Conservation (phyloP, 495 filamentous ascomycete species). For the Penicillium argentinense region DNA sequence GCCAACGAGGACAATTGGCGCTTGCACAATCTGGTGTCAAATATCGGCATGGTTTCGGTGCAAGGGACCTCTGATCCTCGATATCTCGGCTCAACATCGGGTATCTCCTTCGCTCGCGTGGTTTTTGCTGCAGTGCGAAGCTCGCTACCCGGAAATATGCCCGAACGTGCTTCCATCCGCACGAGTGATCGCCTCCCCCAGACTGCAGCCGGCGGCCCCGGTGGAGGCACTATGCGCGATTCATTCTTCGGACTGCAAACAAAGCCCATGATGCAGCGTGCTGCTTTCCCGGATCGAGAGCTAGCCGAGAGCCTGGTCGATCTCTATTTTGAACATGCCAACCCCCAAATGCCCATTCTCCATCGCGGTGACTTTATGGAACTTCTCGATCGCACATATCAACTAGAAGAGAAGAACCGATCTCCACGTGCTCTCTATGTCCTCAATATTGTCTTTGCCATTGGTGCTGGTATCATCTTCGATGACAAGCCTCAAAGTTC, state of each 20-base stretch:
- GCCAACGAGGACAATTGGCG: slow-evolving; percentile 59
- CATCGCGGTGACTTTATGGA: slow-evolving; percentile 85
- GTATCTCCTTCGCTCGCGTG: slow-evolving; percentile 91
- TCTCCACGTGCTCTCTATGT: slow-evolving; percentile 85
- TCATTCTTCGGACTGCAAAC: slow-evolving; percentile 94
- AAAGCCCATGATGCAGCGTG: slow-evolving; percentile 80
- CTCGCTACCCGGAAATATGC: slow-evolving; percentile 57
- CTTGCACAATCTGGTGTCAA: slow-evolving; percentile 71
- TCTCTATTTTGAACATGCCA: slow-evolving; percentile 93
- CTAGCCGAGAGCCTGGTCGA: slow-evolving; percentile 70
- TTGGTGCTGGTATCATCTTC: slow-evolving; percentile 90
- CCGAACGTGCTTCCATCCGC: slow-evolving; percentile 58
- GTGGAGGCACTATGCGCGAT: slow-evolving; percentile 80
- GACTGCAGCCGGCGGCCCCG: slow-evolving; percentile 46
- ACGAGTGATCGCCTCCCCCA: slow-evolving; percentile 47
- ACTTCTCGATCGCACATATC: slow-evolving; percentile 78
- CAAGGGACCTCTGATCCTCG: slow-evolving; percentile 74
- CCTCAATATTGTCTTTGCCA: slow-evolving; percentile 97
- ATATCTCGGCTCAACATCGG: slow-evolving; percentile 82
- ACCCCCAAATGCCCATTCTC: slow-evolving; percentile 91
- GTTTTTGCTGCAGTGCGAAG: slow-evolving; percentile 94
- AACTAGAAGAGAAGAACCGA: slow-evolving; percentile 62
- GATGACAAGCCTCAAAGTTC: slow-evolving; percentile 54
- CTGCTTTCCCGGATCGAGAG: slow-evolving; percentile 76
- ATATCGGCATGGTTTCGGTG: slow-evolving; percentile 74